Percentiles rank a stretch among this genome's conserved stretches.
Evolutionary conservation across 192 early-diverging fungal genomes (phyloP).

Genomic region (Kickxella alabastrina): DNA sequence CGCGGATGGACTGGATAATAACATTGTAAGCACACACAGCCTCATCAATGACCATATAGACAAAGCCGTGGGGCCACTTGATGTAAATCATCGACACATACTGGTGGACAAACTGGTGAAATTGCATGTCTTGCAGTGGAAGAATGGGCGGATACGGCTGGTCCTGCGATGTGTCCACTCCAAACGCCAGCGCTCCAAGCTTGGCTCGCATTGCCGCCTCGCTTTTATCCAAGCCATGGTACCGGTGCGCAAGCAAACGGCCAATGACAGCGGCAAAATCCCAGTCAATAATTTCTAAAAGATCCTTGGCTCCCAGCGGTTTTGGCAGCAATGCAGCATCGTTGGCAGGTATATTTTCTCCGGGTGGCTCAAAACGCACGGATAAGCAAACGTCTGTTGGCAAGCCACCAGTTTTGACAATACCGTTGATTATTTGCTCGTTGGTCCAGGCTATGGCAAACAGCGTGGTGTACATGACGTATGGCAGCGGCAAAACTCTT

Average conservation of each 20-base stretch:
- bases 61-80: conserved; percentile 39
- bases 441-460: conserved; percentile 44
- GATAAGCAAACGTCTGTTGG: conserved; percentile 1
- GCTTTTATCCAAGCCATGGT: conserved; percentile 8
- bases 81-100: conserved; percentile 23
- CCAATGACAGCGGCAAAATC: conserved; percentile 49
- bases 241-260: conserved; percentile 27
- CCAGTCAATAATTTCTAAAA: conserved; percentile 34
- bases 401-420: conserved; percentile 2
- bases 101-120: conserved; percentile 26
- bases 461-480: conserved; percentile 33
- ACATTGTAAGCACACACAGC: conserved; percentile 32
- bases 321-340: background rate
- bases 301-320: conserved; percentile 13
- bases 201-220: conserved; percentile 23
- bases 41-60: conserved; percentile 49
- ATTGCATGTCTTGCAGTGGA: conserved; percentile 25
- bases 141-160: conserved; percentile 33
- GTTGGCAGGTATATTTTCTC: background rate
- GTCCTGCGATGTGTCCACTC: conserved; percentile 16
- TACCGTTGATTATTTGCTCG: conserved; percentile 17
- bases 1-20: conserved; percentile 32
- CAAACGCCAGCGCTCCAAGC: conserved; percentile 26
- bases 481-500: conserved; percentile 4
- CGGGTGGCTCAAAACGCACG: background rate